Conservation (phyloP, 2,329 filamentous ascomycete genomes). For the Scedosporium boydii region DNA sequence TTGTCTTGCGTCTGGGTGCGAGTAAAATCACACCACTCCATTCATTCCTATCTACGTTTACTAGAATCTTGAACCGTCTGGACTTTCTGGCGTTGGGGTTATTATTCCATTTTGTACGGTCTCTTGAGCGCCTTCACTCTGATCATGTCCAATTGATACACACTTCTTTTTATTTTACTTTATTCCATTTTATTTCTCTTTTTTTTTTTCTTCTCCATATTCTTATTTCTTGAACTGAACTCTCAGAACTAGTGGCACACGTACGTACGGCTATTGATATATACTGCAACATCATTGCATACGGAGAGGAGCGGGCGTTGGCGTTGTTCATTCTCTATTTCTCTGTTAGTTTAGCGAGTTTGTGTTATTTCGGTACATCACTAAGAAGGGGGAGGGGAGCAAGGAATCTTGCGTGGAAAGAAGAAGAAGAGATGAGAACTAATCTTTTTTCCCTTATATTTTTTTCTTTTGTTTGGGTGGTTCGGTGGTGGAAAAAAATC, state of each 20-base stretch:
- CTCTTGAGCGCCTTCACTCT: neutral
- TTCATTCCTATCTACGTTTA: neutral
- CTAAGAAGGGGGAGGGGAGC: neutral
- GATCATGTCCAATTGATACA: no score
- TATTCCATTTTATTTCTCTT: neutral
- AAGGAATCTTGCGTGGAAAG: no score
- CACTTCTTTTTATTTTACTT: neutral
- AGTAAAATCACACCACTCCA: neutral
- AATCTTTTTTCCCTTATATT: no score
- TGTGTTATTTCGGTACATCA: neutral
- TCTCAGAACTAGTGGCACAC: neutral
- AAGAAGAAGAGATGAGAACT: no score
- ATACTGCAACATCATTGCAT: neutral
- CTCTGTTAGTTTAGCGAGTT: neutral
- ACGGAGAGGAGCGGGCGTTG: neutral
- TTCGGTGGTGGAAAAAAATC: no score
- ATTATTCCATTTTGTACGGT: neutral
- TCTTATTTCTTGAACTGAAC: neutral
- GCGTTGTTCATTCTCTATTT: constrained; percentile 1
- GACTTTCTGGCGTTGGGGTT: neutral
- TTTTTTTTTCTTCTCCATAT: neutral
- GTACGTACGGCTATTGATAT: neutral
- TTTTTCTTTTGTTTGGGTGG: no score
- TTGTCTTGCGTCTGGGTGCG: neutral
- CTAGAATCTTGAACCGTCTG: neutral